phyloP scores from a whole-genome alignment of 192 early-diverging fungal species.

The Gaertneriomyces sp. region DNA sequence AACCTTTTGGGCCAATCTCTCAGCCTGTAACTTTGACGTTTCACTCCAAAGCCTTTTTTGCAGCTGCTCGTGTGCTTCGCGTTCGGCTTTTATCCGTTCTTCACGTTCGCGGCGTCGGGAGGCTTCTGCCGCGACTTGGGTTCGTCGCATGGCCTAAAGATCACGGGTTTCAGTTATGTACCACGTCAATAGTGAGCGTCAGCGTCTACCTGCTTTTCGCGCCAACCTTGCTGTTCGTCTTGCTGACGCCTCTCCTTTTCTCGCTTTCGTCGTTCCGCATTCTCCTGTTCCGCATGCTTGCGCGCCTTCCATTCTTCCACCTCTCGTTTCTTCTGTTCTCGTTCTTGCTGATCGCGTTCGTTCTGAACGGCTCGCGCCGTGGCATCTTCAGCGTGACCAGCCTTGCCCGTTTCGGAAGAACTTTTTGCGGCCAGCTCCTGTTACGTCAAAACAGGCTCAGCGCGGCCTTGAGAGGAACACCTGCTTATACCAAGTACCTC shows the following conservation, averaged over 20 bases:
- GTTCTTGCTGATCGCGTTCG: not conserved
- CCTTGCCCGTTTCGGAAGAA: too few relatives aligned
- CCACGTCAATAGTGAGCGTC: not conserved
- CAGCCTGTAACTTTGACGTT: slow-evolving; percentile 1
- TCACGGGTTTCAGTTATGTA: not conserved
- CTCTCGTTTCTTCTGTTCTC: slow-evolving; percentile 8
- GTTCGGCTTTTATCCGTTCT: not conserved
- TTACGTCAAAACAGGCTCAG: not conserved
- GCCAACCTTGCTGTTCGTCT: not conserved
- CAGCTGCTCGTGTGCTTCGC: not conserved
- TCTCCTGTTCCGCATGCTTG: slow-evolving; percentile 9
- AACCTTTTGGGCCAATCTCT: slow-evolving; percentile 4
- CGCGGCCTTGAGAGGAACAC: not conserved
- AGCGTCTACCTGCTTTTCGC: slow-evolving; percentile 2
- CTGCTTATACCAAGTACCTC: slow-evolving; percentile 1
- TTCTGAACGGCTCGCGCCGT: not conserved
- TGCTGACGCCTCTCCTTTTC: not conserved
- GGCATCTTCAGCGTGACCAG: too few relatives aligned
- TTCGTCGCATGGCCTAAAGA: not conserved
- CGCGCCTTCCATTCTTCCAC: slow-evolving; percentile 15
- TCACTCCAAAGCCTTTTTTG: not conserved
- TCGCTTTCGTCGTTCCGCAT: not conserved
- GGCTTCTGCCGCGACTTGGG: not conserved
- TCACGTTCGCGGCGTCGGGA: not conserved
- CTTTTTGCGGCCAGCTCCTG: slow-evolving; percentile 6